Evolutionary conservation across 169 alveolate species (phyloP), one percentile per base, ranked within the genome.

Genomic region (Eimeria maxima): DNA sequence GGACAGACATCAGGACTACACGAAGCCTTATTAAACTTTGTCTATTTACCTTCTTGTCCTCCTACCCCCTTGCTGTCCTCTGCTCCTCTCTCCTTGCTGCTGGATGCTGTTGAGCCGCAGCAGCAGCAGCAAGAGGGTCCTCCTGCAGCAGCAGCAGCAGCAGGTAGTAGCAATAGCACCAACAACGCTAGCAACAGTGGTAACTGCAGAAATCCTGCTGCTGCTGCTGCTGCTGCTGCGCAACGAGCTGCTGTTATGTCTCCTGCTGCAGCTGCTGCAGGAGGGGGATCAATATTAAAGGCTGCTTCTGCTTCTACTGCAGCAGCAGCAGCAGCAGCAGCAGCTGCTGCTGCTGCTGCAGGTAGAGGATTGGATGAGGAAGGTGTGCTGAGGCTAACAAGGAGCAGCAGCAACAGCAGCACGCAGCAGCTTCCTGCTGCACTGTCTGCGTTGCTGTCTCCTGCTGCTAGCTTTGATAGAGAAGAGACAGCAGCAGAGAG

Each of bases 251-350:
- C 57, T 50, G 57, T 11, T 5, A 5, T 50, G 18, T 16, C 74
- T n/a, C 38, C 38, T 22, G 74, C 20, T 22, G 74, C 74, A 63
- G 74, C 74, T 22, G 74, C 74, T 4, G 57, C 57, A 50, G 57
- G 18, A 50, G 57, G 57, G 11, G 29, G 74, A 8, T 63, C 74
- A 5, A 63, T 63, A 4, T n/a, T 63, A 5, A 63, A 63, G 74
- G 74, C 74, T n/a, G 74, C 74, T n/a, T 8, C 74, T 10, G 74
- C 74, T 10, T 10, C 74, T 8, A 4, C 88, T 10, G 67, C 88
- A 78, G 88, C 88, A 78, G 88, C 67, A 45, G 88, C 57, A 8
- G 88, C 88, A 78, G 88, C 63, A 78, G 88, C 88, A 78, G 45
- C 88, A 78, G n/a, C n/a, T n/a, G n/a, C n/a, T n/a, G n/a, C n/a